Base-by-base conservation (phyloP, 495 filamentous ascomycete species). In the Xylaria grammica region DNA sequence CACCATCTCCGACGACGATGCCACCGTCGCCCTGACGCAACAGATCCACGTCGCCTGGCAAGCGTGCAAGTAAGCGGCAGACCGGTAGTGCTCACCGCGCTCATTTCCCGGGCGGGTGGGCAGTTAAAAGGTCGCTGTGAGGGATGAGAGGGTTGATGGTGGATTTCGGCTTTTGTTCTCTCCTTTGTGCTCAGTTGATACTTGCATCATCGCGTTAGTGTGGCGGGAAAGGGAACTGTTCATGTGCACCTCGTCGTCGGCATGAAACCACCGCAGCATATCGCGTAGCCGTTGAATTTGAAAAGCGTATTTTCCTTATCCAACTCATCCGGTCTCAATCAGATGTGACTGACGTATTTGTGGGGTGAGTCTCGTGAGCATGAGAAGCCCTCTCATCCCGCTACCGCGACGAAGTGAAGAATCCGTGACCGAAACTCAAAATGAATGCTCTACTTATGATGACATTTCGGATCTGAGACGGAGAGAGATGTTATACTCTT, bases 1-100 rank as follows among this genome's bases (percentile, higher is more conserved):
- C 59, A 75, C 80, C 67, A 74, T 86, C 69, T 81, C 80, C 42
- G 79, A 86, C 74, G 83, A 86, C 69, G 82, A 86, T 63, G 83
- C 83, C 63, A 86, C 83, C 40, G 77, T 85, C 56, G 78, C 79
- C 52, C 82, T 86, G 71, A 84, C 81, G 29, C 82, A 86, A 71
- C 81, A 85, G 74, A 44, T 85, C 59, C 81, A 86, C 73, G 77
- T 86, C 63, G 68, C 72, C 60, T 86, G 83, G 83, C 73, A 74
- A 66, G 53, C 72, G 20, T 85, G 83, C 71, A 78, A 70, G 56
- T 71, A 66, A 56, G 48, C 36, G 29, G 57, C 19, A 8, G 30
- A 13, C 9, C n/a, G 3, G 11, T 17, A 30, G 8, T 15, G 6
- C 2, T 1, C 11, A 4, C 4, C 3, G 19, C 6, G 13, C 30